Conservation (phyloP, 2,329 filamentous ascomycete species). For the Hypoxylon sp. region DNA sequence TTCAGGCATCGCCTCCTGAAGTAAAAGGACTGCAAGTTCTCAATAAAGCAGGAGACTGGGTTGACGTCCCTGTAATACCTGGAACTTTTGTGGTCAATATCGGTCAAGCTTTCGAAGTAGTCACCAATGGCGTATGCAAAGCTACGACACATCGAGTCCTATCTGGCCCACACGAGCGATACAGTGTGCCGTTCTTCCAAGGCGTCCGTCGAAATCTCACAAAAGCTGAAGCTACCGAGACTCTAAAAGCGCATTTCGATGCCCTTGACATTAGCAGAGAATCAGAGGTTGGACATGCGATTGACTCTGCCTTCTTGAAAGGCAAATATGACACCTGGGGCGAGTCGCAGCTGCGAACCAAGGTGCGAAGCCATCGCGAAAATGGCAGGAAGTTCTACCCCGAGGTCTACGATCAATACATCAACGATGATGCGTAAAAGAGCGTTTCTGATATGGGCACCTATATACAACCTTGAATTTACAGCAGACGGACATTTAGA, state of each 20-base stretch:
- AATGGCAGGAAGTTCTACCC: slow-evolving; percentile 62
- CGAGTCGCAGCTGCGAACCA: slow-evolving; percentile 66
- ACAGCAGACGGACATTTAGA: neutral
- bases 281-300: slow-evolving; percentile 53
- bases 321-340: slow-evolving; percentile 67
- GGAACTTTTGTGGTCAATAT: slow-evolving; percentile 69
- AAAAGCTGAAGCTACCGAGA: slow-evolving; percentile 57
- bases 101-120: slow-evolving; percentile 69
- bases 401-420: slow-evolving; percentile 62
- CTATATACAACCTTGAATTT: too few species aligned
- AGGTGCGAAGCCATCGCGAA: slow-evolving; percentile 64
- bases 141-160: slow-evolving; percentile 64
- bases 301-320: slow-evolving; percentile 64
- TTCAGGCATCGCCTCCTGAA: slow-evolving; percentile 67
- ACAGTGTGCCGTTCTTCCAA: slow-evolving; percentile 62
- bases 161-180: slow-evolving; percentile 53
- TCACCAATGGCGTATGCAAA: slow-evolving; percentile 65
- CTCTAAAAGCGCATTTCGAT: slow-evolving; percentile 56
- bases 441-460: neutral
- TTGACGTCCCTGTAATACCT: slow-evolving; percentile 61
- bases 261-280: slow-evolving; percentile 44
- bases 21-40: slow-evolving; percentile 65
- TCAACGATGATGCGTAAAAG: slow-evolving; percentile 54
- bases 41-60: slow-evolving; percentile 61
- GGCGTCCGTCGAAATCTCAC: slow-evolving; percentile 62